A percentile compares a stretch with the other conserved stretches of the same genome.
phyloP scores from a whole-genome alignment of 2,329 filamentous ascomycete species.

The Microsporum ferrugineum region DNA sequence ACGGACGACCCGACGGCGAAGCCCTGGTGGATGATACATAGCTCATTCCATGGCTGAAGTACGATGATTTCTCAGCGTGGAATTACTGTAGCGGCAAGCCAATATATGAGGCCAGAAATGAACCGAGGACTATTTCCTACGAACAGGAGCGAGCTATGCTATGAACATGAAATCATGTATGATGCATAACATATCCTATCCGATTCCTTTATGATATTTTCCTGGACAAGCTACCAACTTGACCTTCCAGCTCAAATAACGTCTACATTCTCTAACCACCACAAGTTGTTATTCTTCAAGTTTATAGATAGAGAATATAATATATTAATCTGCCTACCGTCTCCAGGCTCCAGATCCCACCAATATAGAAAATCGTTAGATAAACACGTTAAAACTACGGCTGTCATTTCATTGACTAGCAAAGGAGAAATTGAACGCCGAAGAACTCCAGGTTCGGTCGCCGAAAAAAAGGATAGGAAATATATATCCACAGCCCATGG shows the following conservation, averaged over 20 bases:
- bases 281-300: not conserved
- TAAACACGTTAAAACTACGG: not conserved
- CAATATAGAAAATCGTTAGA: not conserved
- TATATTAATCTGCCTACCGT: not conserved
- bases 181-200: not conserved
- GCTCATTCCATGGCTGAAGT: not conserved
- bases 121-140: no score
- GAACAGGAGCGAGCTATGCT: not conserved
- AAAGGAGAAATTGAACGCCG: not conserved
- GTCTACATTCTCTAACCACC: not conserved
- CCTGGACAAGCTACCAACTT: not conserved
- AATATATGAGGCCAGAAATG: no score
- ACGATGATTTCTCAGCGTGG: not conserved
- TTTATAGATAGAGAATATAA: not conserved
- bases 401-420: not conserved
- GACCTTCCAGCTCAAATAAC: not conserved
- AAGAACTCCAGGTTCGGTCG: not conserved
- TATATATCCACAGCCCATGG: not conserved
- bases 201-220: not conserved
- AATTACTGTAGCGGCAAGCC: not conserved
- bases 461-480: not conserved
- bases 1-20: conserved; percentile 9
- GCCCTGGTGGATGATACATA: conserved; percentile 7
- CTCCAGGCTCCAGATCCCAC: not conserved
- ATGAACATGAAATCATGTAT: not conserved